These are phyloP conservation scores for Funneliformis geosporum DNA, from an alignment of 192 early-diverging fungal species.

Conservation along the genomic window DNA sequence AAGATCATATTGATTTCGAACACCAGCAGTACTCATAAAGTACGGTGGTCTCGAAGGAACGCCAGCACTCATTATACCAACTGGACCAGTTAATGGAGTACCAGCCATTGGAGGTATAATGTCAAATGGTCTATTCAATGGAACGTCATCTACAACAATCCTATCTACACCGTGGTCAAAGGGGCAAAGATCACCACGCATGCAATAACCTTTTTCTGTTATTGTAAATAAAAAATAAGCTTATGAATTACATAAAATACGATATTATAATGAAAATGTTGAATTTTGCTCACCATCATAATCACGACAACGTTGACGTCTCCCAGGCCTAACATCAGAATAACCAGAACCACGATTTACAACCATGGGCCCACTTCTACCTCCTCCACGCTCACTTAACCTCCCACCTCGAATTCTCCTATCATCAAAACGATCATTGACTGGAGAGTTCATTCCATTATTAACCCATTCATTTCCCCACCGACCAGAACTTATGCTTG, in stretches of 20 bases:
- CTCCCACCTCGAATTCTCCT: conserved; percentile 42
- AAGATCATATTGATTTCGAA: conserved; percentile 30
- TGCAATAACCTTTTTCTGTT: conserved; percentile 76
- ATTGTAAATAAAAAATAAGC: conserved; percentile 11
- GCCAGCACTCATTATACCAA: conserved; percentile 39
- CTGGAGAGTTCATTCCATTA: conserved; percentile 29
- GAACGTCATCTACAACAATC: conserved; percentile 65
- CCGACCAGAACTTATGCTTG: conserved; percentile 26
- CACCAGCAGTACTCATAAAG: conserved; percentile 41
- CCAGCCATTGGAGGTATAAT: conserved; percentile 40
- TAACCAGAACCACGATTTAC: conserved; percentile 37
- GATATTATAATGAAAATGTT: not conserved
- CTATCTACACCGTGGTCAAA: conserved; percentile 75
- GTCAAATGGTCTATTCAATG: conserved; percentile 44
- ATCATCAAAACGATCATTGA: conserved; percentile 34
- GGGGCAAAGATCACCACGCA: conserved; percentile 78
- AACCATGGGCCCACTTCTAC: conserved; percentile 40
- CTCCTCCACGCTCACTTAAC: conserved; percentile 44
- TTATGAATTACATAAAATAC: too few relatives aligned
- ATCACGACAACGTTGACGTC: conserved; percentile 65
- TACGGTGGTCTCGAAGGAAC: conserved; percentile 44
- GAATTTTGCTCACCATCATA: conserved; percentile 68
- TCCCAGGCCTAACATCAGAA: conserved; percentile 36
- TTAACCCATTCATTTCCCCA: conserved; percentile 31
- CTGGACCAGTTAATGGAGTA: conserved; percentile 37